These are phyloP conservation scores for Knufia fluminis DNA, from an alignment of 2,329 filamentous ascomycete genomes.

Conservation along the genomic window DNA sequence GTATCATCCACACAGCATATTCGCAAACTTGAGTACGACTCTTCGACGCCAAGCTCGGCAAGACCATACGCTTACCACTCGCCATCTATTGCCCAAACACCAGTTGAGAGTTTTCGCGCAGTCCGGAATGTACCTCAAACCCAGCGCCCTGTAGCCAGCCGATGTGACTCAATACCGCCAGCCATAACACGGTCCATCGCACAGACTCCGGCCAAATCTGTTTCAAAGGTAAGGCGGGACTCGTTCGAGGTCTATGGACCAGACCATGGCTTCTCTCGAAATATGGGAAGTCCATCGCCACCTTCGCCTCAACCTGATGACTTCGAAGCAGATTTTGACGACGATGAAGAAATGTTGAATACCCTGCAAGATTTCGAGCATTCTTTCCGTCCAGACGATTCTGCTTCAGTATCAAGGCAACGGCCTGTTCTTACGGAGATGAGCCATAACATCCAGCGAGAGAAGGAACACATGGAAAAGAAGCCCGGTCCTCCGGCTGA, in stretches of 20 bases:
- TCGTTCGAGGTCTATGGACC: constrained; percentile 15
- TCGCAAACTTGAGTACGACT: neutral
- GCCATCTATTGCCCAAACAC: constrained; percentile 18
- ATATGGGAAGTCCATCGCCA: constrained; percentile 33
- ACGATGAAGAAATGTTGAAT: constrained; percentile 40
- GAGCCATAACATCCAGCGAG: constrained; percentile 19
- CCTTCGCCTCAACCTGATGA: constrained; percentile 26
- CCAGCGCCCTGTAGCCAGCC: neutral
- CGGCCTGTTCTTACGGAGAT: constrained; percentile 17
- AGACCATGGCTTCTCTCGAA: constrained; percentile 27
- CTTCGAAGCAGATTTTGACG: constrained; percentile 33
- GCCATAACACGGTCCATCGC: neutral
- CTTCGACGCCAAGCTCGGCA: neutral
- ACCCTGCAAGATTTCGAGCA: constrained; percentile 31
- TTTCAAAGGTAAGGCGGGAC: neutral
- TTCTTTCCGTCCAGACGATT: constrained; percentile 10
- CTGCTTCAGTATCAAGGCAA: neutral
- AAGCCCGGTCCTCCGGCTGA: constrained; percentile 14
- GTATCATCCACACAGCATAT: constrained; percentile 21
- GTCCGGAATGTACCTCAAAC: neutral
- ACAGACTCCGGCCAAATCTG: neutral
- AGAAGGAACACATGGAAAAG: constrained; percentile 23
- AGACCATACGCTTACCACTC: constrained; percentile 4
- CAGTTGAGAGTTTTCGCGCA: constrained; percentile 7
- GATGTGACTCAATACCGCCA: neutral